Conservation (phyloP, 352 stramenopile species). For the Globisporangium rhizosaccharum region DNA sequence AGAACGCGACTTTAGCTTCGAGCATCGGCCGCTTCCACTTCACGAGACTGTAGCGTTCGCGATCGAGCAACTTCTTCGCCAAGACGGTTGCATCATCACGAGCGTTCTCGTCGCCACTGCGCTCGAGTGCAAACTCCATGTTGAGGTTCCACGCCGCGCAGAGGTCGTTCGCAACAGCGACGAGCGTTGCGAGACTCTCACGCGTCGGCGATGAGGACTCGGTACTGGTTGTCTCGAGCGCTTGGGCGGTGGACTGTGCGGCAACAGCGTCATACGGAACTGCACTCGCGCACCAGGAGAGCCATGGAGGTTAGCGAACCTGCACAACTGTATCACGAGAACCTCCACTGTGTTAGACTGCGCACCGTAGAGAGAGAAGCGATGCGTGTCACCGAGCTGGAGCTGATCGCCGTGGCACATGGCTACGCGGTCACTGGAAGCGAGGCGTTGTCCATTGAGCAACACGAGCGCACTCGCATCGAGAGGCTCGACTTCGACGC, state of each 20-base stretch:
- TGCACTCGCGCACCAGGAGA: neutral
- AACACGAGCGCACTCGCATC: slow-evolving; percentile 27
- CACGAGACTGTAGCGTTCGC: slow-evolving; percentile 31
- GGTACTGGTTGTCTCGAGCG: neutral
- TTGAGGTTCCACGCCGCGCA: slow-evolving; percentile 46
- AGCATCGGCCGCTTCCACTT: slow-evolving; percentile 40
- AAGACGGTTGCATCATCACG: slow-evolving; percentile 16
- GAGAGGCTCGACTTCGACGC: slow-evolving; percentile 31
- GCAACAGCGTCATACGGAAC: slow-evolving; percentile 2
- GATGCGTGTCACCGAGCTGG: slow-evolving; percentile 29
- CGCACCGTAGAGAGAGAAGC: slow-evolving; percentile 46
- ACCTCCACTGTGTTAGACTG: no score
- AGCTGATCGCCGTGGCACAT: slow-evolving; percentile 49
- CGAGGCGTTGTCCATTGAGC: slow-evolving; percentile 30
- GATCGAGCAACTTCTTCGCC: slow-evolving; percentile 44
- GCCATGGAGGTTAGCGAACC: neutral
- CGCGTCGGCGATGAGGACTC: neutral
- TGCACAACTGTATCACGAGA: no score
- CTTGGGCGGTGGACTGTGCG: neutral
- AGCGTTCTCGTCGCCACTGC: neutral
- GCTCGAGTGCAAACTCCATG: slow-evolving; percentile 36
- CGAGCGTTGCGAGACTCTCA: slow-evolving; percentile 16
- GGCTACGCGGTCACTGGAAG: slow-evolving; percentile 12
- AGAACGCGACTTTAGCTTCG: slow-evolving; percentile 35
- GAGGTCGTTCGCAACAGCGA: slow-evolving; percentile 58